Percentiles rank a stretch among this genome's conserved stretches.
phyloP scores from a whole-genome alignment of 805 yeast genomes.

The Kuraishia ogatae region DNA sequence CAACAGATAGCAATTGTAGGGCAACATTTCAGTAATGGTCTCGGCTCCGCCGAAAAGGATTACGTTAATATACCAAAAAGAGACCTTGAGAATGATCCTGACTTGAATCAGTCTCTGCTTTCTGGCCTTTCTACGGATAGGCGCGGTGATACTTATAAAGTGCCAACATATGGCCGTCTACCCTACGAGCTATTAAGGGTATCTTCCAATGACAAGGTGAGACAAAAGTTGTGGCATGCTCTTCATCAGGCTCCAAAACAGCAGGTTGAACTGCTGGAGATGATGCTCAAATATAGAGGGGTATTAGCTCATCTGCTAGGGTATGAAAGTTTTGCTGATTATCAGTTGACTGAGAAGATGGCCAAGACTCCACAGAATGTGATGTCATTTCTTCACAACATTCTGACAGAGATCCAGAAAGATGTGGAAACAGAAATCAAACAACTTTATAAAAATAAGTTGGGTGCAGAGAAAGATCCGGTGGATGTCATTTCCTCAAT shows the following conservation, averaged over 20 bases:
- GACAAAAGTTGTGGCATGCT: conserved; percentile 68
- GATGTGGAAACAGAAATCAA: conserved; percentile 54
- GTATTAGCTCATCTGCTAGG: conserved; percentile 69
- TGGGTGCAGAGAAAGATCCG: conserved; percentile 7
- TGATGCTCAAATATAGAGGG: conserved; percentile 57
- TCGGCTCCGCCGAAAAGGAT: conserved; percentile 21
- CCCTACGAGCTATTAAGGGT: conserved; percentile 58
- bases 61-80: conserved; percentile 18
- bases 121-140: conserved; percentile 17
- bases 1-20: conserved; percentile 77
- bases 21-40: conserved; percentile 57
- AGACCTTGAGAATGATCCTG: conserved; percentile 16
- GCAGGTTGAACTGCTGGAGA: conserved; percentile 54
- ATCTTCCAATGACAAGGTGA: conserved; percentile 44
- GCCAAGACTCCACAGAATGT: conserved; percentile 77
- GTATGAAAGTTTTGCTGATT: conserved; percentile 59
- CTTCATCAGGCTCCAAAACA: conserved; percentile 55
- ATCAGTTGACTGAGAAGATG: conserved; percentile 81
- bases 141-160: conserved; percentile 29
- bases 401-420: conserved; percentile 42
- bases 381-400: conserved; percentile 50
- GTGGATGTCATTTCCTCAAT: conserved; percentile 28
- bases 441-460: conserved; percentile 29
- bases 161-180: conserved; percentile 55
- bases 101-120: conserved; percentile 11